phyloP scores from a whole-genome alignment of 2,329 filamentous ascomycete genomes.

The Aspergillus ochraceus region DNA sequence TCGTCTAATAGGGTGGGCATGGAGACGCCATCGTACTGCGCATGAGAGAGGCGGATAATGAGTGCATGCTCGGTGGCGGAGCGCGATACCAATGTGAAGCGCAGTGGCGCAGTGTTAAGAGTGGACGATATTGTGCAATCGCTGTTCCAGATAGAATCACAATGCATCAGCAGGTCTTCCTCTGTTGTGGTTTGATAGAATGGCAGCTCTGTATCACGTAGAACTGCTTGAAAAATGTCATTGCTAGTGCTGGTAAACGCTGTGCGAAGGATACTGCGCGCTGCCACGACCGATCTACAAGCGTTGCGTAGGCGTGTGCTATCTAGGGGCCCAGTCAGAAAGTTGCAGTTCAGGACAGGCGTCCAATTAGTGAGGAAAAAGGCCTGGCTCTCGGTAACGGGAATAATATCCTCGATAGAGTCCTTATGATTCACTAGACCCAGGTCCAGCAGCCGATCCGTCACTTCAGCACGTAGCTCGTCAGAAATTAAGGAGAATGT shows the following conservation, averaged over 20 bases:
- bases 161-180: not conserved
- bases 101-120: not conserved
- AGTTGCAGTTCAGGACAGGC: not conserved
- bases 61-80: not conserved
- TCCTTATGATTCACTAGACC: too few species aligned
- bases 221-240: not conserved
- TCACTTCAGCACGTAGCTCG: not conserved
- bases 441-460: not conserved
- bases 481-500: not conserved
- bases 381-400: not conserved
- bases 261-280: not conserved
- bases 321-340: too few species aligned
- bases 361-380: not conserved
- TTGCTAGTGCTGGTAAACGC: not conserved
- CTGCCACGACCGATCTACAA: not conserved
- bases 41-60: constrained; percentile 7
- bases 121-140: not conserved
- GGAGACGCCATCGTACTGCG: constrained; percentile 7
- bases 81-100: not conserved
- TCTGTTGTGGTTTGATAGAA: not conserved
- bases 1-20: not conserved
- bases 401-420: not conserved
- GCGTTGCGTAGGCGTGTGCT: not conserved
- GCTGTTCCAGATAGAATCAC: not conserved
- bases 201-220: not conserved